Evolutionary conservation across 192 early-diverging fungal genomes (phyloP).

Genomic region (Coemansia sp.): DNA sequence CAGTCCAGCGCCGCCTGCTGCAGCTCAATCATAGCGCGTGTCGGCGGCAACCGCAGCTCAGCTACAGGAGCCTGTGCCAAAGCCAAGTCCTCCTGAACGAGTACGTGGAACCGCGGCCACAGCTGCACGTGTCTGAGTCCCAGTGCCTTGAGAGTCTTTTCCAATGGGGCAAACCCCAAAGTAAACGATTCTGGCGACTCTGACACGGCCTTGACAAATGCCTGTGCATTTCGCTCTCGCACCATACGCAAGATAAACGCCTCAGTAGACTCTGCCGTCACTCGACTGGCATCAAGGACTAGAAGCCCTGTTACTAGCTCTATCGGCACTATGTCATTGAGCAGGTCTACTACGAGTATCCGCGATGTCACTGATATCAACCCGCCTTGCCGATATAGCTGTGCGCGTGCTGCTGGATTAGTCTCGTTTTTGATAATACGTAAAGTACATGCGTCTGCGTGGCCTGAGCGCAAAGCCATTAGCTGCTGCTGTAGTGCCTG

Average conservation of each 20-base stretch:
- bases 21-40: constrained; percentile 78
- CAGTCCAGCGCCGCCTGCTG: constrained; percentile 86
- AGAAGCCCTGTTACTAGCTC: constrained; percentile 82
- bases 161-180: constrained; percentile 82
- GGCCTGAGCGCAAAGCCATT: constrained; percentile 51
- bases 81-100: constrained; percentile 58
- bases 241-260: constrained; percentile 87
- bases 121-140: constrained; percentile 80
- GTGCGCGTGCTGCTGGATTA: constrained; percentile 33
- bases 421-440: constrained; percentile 30
- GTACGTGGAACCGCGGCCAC: constrained; percentile 72
- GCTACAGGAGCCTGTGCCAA: constrained; percentile 61
- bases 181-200: constrained; percentile 83
- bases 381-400: constrained; percentile 81
- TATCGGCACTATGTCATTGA: constrained; percentile 75
- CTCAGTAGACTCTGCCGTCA: constrained; percentile 80
- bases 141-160: constrained; percentile 82
- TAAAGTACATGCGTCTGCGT: constrained; percentile 22
- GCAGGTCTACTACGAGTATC: constrained; percentile 89
- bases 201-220: constrained; percentile 94
- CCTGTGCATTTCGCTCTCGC: constrained; percentile 75
- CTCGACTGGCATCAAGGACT: constrained; percentile 83
- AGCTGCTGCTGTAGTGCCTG: constrained; percentile 56
- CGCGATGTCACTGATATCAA: constrained; percentile 83
- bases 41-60: constrained; percentile 78